These are phyloP conservation scores for Terana coerulea DNA, from an alignment of 768 basidiomycete genomes.

Conservation along the genomic window DNA sequence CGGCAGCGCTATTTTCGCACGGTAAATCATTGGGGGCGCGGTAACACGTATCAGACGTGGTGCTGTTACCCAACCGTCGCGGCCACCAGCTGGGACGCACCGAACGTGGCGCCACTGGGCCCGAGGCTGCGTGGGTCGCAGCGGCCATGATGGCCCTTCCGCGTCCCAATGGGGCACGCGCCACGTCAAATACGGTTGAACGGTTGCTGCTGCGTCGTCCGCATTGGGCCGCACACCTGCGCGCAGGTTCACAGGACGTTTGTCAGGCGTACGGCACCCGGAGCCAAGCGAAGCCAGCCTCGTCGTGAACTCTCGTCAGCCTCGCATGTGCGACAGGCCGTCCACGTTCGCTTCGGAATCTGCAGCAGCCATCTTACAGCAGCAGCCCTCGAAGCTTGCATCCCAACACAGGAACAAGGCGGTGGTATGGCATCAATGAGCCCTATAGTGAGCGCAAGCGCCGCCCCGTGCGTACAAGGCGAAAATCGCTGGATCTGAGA, in stretches of 20 bases:
- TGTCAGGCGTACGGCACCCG: background rate
- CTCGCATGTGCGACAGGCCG: too few relatives aligned
- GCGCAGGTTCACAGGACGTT: background rate
- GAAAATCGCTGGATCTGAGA: constrained; percentile 3
- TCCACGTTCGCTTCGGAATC: background rate
- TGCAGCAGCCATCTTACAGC: background rate
- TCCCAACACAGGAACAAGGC: background rate
- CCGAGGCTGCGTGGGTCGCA: background rate
- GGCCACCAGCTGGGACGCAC: background rate
- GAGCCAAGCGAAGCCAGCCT: background rate
- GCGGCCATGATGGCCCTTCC: too few relatives aligned
- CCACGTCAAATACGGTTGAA: background rate
- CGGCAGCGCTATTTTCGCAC: background rate
- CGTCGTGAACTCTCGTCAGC: background rate
- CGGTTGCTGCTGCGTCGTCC: background rate
- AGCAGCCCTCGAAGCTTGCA: background rate
- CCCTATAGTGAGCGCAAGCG: background rate
- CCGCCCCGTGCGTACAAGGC: background rate
- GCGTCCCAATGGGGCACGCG: background rate
- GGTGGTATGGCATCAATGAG: background rate
- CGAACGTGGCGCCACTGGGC: background rate
- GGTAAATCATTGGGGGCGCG: background rate
- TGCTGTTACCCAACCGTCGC: background rate
- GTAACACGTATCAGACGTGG: constrained; percentile 6
- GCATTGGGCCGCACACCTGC: background rate